Evolutionary conservation across 345 rosid genomes (phyloP), one percentile per base, ranked within the genome.

Genomic region (Aquilaria sinensis): DNA sequence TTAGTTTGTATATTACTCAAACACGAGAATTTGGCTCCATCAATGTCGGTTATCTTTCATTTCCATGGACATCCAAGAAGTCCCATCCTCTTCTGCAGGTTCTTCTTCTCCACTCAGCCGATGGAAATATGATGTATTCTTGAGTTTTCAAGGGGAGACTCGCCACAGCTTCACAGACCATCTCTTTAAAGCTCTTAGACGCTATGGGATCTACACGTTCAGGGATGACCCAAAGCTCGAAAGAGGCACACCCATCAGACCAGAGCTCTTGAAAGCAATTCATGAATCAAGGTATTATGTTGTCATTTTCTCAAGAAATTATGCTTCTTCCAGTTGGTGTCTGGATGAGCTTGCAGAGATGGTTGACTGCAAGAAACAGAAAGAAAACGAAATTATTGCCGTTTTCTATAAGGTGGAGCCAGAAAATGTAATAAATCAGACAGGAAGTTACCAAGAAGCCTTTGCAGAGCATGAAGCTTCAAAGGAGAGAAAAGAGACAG

Each of bases 311-410:
- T 62, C 66, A 1, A 16, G 31, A 55, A 31, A 10, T 5, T 55
- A 55, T 31, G 43, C 43, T 6, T 52, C 47, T 51, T 63, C 66
- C 1, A 8, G 13, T 12, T 63, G 58, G 58, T 53, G 58, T 30
- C 15, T 63, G 1, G 41, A 53, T 2, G 66, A 63, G n/a, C 66
- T 63, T 10, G 58, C 30, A 1, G 47, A 63, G 56, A 63, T 63
- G 16, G 12, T 63, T 1, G 8, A 43, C 7, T 45, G 56, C n/a
- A 51, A 23, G 14, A 16, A 37, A 0, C 3, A 4, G 12, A 9
- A 23, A 4, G 34, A 48, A 5, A 57, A 53, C 6, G 43, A 16
- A 34, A 23, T 41, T 14, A 34, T 52, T 9, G 58, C 51, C 6
- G 29, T 63, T 53, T 63, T 63, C 12, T 53, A 43, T 43, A 2